These are phyloP conservation scores for Colletotrichum nymphaeae DNA, from an alignment of 2,329 filamentous ascomycete genomes.

Conservation along the genomic window DNA sequence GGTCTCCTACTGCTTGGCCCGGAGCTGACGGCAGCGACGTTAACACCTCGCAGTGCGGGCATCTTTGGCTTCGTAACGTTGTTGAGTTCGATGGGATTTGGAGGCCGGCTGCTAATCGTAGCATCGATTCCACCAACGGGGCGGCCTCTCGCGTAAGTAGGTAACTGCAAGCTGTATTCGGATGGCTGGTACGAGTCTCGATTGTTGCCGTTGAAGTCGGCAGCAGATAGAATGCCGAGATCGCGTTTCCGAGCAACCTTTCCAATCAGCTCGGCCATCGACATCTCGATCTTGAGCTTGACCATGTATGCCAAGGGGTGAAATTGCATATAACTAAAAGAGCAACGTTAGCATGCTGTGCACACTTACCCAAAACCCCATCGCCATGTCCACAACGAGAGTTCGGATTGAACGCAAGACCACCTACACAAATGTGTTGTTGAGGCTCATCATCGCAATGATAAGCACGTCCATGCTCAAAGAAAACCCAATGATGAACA, in stretches of 20 bases:
- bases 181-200: slow-evolving; percentile 18
- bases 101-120: neutral
- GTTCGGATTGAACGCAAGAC: neutral
- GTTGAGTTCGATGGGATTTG: neutral
- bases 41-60: slow-evolving; percentile 2
- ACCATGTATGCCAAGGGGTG: slow-evolving; percentile 63
- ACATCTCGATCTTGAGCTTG: slow-evolving; percentile 66
- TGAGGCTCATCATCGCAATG: slow-evolving; percentile 56
- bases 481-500: slow-evolving; percentile 56
- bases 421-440: slow-evolving; percentile 53
- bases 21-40: slow-evolving; percentile 21
- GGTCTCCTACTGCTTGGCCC: neutral
- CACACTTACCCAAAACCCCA: neutral
- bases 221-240: slow-evolving; percentile 21
- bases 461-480: slow-evolving; percentile 55
- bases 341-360: slow-evolving; percentile 28
- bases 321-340: slow-evolving; percentile 57
- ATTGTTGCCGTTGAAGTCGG: neutral
- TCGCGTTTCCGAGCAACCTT: slow-evolving; percentile 45
- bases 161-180: slow-evolving; percentile 26
- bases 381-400: neutral
- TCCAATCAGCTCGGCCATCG: slow-evolving; percentile 63
- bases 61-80: neutral
- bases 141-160: neutral
- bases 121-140: neutral